Conservation (phyloP, 1,139 yeast genomes). For the Pichia sp. region DNA sequence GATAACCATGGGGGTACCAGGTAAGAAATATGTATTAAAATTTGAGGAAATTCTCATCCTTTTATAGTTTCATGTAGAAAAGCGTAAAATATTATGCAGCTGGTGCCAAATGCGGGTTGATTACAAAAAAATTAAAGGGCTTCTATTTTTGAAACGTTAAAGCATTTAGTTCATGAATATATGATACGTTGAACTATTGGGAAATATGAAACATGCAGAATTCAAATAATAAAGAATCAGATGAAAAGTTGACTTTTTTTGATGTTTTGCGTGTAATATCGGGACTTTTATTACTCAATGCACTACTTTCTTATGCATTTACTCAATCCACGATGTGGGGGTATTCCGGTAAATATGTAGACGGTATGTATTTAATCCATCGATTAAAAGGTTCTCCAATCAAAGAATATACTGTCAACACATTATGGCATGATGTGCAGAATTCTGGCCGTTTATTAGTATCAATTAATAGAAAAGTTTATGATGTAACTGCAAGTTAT, state of each 20-base stretch:
- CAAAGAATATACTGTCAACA: slow-evolving; percentile 37
- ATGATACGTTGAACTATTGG: no score
- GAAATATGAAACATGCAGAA: not conserved
- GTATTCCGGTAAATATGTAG: slow-evolving; percentile 46
- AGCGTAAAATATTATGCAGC: no score
- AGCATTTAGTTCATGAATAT: not conserved
- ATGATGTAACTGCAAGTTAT: slow-evolving; percentile 56
- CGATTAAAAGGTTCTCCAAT: slow-evolving; percentile 19
- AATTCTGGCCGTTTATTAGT: slow-evolving; percentile 33
- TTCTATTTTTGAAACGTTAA: not conserved
- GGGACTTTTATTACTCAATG: slow-evolving; percentile 44
- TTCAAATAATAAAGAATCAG: not conserved
- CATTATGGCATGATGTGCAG: slow-evolving; percentile 37
- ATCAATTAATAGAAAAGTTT: slow-evolving; percentile 62
- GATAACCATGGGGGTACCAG: not conserved
- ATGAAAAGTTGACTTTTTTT: slow-evolving; percentile 14
- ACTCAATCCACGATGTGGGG: slow-evolving; percentile 50
- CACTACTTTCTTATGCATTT: slow-evolving; percentile 45
- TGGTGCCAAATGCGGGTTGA: not conserved
- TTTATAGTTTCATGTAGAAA: no score
- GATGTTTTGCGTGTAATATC: slow-evolving; percentile 42
- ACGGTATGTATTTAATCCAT: slow-evolving; percentile 33
- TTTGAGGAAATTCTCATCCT: not conserved
- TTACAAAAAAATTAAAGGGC: not conserved
- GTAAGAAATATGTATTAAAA: not conserved